Percentiles rank a stretch among this genome's conserved stretches.
Evolutionary conservation across 2,329 filamentous ascomycete species (phyloP).

Genomic region (Ophiocordyceps camponoti-saundersi): DNA sequence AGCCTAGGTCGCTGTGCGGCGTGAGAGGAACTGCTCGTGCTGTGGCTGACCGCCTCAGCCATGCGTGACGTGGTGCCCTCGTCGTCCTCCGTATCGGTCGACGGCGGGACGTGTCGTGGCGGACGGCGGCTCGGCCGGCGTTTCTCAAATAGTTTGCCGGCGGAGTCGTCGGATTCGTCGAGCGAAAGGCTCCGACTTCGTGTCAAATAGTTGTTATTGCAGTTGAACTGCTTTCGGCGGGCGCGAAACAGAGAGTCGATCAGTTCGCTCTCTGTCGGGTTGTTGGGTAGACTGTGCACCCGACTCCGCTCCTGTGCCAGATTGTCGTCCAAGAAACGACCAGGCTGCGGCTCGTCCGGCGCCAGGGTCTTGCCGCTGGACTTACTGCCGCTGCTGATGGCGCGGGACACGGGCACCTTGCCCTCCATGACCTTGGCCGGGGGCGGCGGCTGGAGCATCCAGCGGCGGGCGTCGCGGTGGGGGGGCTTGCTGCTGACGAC

Average conservation of each 20-base stretch:
- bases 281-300: conserved; percentile 8
- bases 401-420: conserved; percentile 53
- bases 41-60: conserved; percentile 10
- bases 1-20: conserved; percentile 25
- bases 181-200: conserved; percentile 21
- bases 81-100: conserved; percentile 16
- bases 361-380: conserved; percentile 26
- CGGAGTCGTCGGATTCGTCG: conserved; percentile 17
- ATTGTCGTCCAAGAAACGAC: conserved; percentile 26
- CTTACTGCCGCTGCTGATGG: conserved; percentile 37
- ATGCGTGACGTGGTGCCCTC: conserved; percentile 12
- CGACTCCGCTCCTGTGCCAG: conserved; percentile 27
- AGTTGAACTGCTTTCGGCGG: conserved; percentile 11
- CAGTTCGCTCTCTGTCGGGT: conserved; percentile 24
- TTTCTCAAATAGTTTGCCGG: conserved; percentile 12
- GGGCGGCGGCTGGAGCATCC: conserved; percentile 92
- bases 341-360: conserved; percentile 23
- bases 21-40: conserved; percentile 11
- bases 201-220: conserved; percentile 10
- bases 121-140: conserved; percentile 9
- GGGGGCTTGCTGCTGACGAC: conserved; percentile 61
- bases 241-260: conserved; percentile 22
- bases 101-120: conserved; percentile 13
- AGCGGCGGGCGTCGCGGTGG: conserved; percentile 54
- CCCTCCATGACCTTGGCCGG: conserved; percentile 81